phyloP scores from a whole-genome alignment of 208 protist species.

The Phytomonas francai region DNA sequence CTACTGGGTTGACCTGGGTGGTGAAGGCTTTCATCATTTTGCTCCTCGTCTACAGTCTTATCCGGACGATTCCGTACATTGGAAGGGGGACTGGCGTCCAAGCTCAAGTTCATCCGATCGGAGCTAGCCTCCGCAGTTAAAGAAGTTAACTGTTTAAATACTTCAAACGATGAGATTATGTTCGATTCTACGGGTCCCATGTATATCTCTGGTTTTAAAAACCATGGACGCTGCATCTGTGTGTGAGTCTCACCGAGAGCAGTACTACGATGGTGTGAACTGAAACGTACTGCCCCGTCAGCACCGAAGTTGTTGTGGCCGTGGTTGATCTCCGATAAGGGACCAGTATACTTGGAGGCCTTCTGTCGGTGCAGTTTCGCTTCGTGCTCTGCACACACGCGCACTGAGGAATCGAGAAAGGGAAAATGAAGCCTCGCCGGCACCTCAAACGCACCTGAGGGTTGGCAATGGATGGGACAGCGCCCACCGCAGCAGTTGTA shows the following conservation, averaged over 20 bases:
- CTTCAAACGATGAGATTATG: constrained; percentile 30
- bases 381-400: constrained; percentile 13
- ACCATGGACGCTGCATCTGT: constrained; percentile 53
- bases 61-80: background rate
- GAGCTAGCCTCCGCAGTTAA: constrained; percentile 1
- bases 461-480: background rate
- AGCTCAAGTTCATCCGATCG: background rate
- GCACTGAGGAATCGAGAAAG: constrained; percentile 39
- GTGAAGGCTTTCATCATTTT: background rate
- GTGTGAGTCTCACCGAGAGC: background rate
- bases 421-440: constrained; percentile 33
- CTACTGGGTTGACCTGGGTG: background rate
- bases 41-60: background rate
- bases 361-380: constrained; percentile 8
- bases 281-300: background rate
- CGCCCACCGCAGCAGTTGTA: constrained; percentile 5
- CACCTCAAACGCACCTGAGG: background rate
- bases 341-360: constrained; percentile 13
- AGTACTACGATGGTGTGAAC: constrained; percentile 9
- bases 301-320: constrained; percentile 5
- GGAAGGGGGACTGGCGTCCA: background rate
- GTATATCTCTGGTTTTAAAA: constrained; percentile 53
- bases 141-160: constrained; percentile 24
- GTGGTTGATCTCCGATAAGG: constrained; percentile 17
- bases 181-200: constrained; percentile 23